Percentiles rank a stretch among this genome's conserved stretches.
These are phyloP conservation scores for Aotearoamyces nothofagi DNA, from an alignment of 2,329 filamentous ascomycete genomes.

Conservation along the genomic window DNA sequence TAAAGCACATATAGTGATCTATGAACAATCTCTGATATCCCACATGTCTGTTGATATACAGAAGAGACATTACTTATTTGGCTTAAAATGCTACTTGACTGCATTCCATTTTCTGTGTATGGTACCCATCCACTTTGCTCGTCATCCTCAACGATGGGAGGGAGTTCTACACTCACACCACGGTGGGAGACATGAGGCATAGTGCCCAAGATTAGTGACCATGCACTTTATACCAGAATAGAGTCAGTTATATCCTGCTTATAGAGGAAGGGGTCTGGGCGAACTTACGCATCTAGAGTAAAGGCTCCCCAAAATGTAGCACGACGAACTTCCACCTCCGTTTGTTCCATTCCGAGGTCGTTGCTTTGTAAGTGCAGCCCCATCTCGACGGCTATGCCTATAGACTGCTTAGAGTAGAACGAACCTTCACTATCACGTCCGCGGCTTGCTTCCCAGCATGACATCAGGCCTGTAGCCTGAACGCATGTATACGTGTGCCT, in stretches of 20 bases:
- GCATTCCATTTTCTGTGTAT: conserved; percentile 19
- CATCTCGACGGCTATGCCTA: conserved; percentile 46
- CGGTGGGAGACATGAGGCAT: conserved; percentile 43
- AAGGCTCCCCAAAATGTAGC: conserved; percentile 49
- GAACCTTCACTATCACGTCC: conserved; percentile 58
- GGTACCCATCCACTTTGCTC: conserved; percentile 37
- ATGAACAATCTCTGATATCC: conserved; percentile 60
- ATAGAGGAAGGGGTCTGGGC: too few relatives aligned
- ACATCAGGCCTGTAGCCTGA: conserved; percentile 63
- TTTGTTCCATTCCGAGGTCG: too few relatives aligned
- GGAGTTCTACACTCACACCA: too few relatives aligned
- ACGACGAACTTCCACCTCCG: conserved; percentile 21
- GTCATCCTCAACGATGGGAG: conserved; percentile 42
- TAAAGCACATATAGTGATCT: conserved; percentile 46
- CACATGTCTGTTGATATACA: conserved; percentile 53
- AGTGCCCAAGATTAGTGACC: conserved; percentile 48
- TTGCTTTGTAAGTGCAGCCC: too few relatives aligned
- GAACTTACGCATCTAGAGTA: conserved; percentile 42
- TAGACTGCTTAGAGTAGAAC: conserved; percentile 56
- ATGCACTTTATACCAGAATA: too few relatives aligned
- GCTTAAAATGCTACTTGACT: conserved; percentile 42
- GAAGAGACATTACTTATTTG: conserved; percentile 55
- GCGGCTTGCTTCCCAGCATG: conserved; percentile 54
- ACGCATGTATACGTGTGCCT: conserved; percentile 53
- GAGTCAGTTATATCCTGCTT: too few relatives aligned